Conservation (phyloP, 2,329 filamentous ascomycete species). For the Gnomoniopsis smithogilvyi region DNA sequence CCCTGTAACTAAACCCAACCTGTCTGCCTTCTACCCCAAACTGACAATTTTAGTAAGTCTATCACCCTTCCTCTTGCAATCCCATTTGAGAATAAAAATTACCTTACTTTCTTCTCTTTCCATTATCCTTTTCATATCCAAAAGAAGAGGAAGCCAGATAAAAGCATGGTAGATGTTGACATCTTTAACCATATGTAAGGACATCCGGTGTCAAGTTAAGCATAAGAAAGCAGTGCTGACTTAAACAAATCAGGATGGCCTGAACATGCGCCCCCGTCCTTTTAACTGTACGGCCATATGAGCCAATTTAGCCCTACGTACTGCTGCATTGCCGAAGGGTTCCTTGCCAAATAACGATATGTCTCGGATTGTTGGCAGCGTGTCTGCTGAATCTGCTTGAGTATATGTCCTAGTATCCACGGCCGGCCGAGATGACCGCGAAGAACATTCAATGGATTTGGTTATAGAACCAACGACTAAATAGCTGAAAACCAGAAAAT, state of each 20-base stretch:
- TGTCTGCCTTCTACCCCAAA: too few relatives aligned
- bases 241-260: conserved; percentile 40
- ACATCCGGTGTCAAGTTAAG: background rate
- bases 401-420: conserved; percentile 52
- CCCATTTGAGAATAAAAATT: too few relatives aligned
- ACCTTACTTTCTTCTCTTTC: too few relatives aligned
- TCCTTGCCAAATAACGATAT: conserved; percentile 40
- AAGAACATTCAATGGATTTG: conserved; percentile 66
- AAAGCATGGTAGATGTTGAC: conserved; percentile 48
- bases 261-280: conserved; percentile 55
- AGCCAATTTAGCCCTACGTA: conserved; percentile 67
- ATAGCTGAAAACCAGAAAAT: conserved; percentile 66
- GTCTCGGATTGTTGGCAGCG: conserved; percentile 33
- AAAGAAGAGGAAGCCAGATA: conserved; percentile 33
- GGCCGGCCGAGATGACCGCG: conserved; percentile 56
- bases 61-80: too few relatives aligned
- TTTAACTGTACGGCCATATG: conserved; percentile 74
- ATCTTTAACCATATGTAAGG: conserved; percentile 54
- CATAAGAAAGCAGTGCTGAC: background rate
- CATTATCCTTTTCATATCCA: conserved; percentile 53
- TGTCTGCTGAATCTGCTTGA: conserved; percentile 20
- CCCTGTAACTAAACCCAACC: too few relatives aligned
- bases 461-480: conserved; percentile 68
- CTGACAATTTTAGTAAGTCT: too few relatives aligned
- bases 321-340: conserved; percentile 53